Evolutionary conservation across 2,329 filamentous ascomycete species (phyloP).

Genomic region (Berkeleyomyces rouxiae): DNA sequence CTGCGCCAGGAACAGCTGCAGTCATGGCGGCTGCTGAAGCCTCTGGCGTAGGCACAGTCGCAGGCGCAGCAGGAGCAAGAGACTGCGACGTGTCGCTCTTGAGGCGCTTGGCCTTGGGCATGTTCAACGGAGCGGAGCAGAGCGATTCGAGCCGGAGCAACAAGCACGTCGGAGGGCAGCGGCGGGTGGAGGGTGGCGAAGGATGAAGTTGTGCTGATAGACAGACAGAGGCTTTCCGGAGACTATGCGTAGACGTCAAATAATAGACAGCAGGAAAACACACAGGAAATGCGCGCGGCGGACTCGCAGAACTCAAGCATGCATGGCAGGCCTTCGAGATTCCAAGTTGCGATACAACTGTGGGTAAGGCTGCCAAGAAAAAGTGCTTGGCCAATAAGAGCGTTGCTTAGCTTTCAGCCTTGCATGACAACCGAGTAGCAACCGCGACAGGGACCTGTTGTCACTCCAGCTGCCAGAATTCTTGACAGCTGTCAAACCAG

Average conservation of each 20-base stretch:
- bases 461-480: not conserved
- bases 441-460: not conserved
- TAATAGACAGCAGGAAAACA: not conserved
- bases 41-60: conserved; percentile 24
- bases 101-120: conserved; percentile 44
- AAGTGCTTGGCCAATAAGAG: conserved; percentile 6
- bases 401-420: conserved; percentile 5
- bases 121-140: conserved; percentile 16
- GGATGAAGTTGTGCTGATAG: not conserved
- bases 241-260: too few relatives aligned
- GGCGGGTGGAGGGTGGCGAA: not conserved
- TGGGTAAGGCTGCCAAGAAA: conserved; percentile 9
- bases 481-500: not conserved
- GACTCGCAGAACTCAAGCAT: not conserved
- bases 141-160: not conserved
- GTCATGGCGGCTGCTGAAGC: conserved; percentile 22
- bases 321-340: not conserved
- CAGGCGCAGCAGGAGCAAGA: not conserved
- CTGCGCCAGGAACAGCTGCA: conserved; percentile 39
- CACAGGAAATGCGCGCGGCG: not conserved
- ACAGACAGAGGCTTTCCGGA: too few relatives aligned
- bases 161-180: not conserved
- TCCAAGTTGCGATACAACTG: not conserved
- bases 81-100: conserved; percentile 27
- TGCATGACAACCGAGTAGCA: not conserved